Evolutionary conservation across 2,329 filamentous ascomycete species (phyloP).

Genomic region (Metarhizium brunneum): DNA sequence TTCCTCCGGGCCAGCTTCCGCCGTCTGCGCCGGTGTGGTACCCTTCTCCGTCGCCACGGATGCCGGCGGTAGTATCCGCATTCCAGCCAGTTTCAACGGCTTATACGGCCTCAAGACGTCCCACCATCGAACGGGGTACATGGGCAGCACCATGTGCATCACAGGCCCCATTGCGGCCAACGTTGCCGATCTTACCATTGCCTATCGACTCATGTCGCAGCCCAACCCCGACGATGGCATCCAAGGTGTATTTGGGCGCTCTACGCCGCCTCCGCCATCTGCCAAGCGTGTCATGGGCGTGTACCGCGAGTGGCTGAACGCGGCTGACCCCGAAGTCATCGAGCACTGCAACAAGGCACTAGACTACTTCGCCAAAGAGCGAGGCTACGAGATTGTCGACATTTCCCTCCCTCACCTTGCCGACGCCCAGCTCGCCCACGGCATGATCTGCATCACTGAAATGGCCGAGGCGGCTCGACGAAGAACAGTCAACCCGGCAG

Average conservation of each 20-base stretch:
- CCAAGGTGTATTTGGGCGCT: slow-evolving; percentile 55
- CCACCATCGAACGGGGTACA: slow-evolving; percentile 57
- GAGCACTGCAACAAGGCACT: slow-evolving; percentile 53
- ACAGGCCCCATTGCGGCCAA: slow-evolving; percentile 68
- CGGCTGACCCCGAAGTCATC: slow-evolving; percentile 52
- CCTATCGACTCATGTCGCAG: slow-evolving; percentile 72
- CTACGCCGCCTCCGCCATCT: slow-evolving; percentile 31
- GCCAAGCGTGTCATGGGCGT: slow-evolving; percentile 61
- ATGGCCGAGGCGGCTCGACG: slow-evolving; percentile 40
- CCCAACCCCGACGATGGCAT: slow-evolving; percentile 55
- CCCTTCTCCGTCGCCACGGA: slow-evolving; percentile 71
- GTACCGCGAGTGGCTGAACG: slow-evolving; percentile 41
- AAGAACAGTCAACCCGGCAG: slow-evolving; percentile 31
- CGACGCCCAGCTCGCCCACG: slow-evolving; percentile 69
- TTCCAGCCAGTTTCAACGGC: slow-evolving; percentile 69
- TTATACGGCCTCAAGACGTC: slow-evolving; percentile 74
- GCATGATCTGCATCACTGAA: slow-evolving; percentile 68
- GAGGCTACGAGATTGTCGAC: slow-evolving; percentile 42
- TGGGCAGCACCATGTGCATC: slow-evolving; percentile 49
- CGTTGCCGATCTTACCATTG: slow-evolving; percentile 67
- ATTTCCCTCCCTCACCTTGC: slow-evolving; percentile 57
- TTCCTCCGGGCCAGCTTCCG: slow-evolving; percentile 67
- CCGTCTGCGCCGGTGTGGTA: slow-evolving; percentile 59
- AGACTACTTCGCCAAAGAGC: slow-evolving; percentile 42
- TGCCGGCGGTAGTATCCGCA: slow-evolving; percentile 65